Evolutionary conservation across 768 basidiomycete species (phyloP), one percentile per base, ranked within the genome.

Genomic region (Trametes elegans): DNA sequence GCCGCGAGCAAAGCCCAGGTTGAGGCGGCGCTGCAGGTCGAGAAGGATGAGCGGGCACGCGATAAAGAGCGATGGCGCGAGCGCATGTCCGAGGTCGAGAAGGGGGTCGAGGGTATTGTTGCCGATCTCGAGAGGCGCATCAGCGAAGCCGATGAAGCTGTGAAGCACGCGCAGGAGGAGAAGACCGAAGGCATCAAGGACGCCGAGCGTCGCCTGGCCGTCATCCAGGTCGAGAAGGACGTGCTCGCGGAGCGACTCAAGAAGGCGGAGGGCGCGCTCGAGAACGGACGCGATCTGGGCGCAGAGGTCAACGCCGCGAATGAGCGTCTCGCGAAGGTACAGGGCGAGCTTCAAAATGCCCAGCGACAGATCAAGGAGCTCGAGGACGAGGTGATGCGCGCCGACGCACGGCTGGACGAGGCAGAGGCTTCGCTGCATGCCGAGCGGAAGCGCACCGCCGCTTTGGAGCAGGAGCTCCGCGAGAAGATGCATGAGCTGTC

Each of bases 51-150:
- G 43, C 76, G 88, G n/a, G 70, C 76, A 11, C 75, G 75, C 46
- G 88, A 90, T 64, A 87, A 85, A 57, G 82, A 84, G 26, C 71
- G 82, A 39, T 92, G 85, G 84, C 82, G 80, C 61, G 81, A 79
- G 46, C 76, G 86, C 40, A 88, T 91, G 82, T 62, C 59, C 8
- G 88, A 89, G 55, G 85, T 89, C 8, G 84, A 90, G 67, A 73
- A 73, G 45, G 87, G 85, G 4, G 88, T 89, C 24, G 79, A 80
- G 32, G 80, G 71, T 8, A 85, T 91, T 53, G 74, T 93, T 18
- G 70, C 71, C n/a, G 81, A 83, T 45, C 69, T 93, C 54, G 87
- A 90, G 70, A 62, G 62, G 57, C 83, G 79, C 59, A 63, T 80
- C 2, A 73, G 71, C 38, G 73, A 71, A 31, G 80, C 87, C 0